Evolutionary conservation across 257 asterid species (phyloP).

Genomic region (Lantana camara): DNA sequence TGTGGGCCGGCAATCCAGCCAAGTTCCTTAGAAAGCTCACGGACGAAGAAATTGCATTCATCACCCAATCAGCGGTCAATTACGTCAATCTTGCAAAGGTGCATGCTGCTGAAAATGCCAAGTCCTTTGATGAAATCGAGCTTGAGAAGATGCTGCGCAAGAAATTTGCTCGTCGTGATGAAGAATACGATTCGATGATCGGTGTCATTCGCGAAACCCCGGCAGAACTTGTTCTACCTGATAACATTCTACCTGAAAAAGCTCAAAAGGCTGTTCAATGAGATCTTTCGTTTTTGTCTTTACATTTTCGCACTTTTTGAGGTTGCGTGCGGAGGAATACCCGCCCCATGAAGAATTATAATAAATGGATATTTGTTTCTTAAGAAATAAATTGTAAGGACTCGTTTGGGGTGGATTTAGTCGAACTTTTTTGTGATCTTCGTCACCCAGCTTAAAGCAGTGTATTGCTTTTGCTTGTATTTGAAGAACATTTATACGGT

Average conservation of each 20-base stretch:
- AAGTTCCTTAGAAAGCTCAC: conserved; percentile 83
- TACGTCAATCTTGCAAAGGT: conserved; percentile 78
- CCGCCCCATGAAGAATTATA: conserved; percentile 15
- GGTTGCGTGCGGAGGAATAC: background rate
- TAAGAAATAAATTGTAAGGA: conserved; percentile 33
- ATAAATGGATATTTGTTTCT: conserved; percentile 22
- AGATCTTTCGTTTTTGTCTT: conserved; percentile 32
- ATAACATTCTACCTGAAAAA: conserved; percentile 67
- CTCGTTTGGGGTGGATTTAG: conserved; percentile 30
- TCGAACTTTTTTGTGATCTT: conserved; percentile 7
- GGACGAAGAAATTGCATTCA: conserved; percentile 73
- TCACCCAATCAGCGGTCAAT: conserved; percentile 67
- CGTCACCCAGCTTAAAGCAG: conserved; percentile 7
- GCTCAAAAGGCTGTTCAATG: conserved; percentile 53
- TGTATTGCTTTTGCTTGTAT: conserved; percentile 15
- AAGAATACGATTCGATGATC: conserved; percentile 81
- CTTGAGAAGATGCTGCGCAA: conserved; percentile 74
- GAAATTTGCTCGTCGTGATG: conserved; percentile 71
- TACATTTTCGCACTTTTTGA: conserved; percentile 18
- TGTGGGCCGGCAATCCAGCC: conserved; percentile 95
- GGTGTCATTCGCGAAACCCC: conserved; percentile 84
- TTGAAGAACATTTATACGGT: background rate
- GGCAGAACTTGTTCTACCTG: conserved; percentile 78
- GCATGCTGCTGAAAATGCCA: conserved; percentile 85
- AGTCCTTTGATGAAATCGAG: conserved; percentile 76